Conservation (phyloP, 2,329 filamentous ascomycete genomes). For the Nannizziopsis barbatae region DNA sequence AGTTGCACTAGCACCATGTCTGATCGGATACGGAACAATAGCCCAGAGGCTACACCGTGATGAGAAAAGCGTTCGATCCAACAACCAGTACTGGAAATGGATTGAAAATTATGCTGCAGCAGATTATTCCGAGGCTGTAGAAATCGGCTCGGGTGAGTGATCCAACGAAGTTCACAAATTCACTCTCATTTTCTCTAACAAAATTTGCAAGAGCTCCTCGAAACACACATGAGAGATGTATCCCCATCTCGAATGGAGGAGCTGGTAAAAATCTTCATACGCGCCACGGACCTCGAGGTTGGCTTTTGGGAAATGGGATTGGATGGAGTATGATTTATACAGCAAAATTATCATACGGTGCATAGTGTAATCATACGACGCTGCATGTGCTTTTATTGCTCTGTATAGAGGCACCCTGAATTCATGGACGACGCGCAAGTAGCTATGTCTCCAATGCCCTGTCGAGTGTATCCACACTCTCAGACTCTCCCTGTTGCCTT, state of each 20-base stretch:
- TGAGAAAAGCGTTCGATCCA: constrained; percentile 47
- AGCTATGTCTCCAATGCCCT: too few species aligned
- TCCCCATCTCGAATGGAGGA: constrained; percentile 69
- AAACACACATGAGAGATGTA: constrained; percentile 60
- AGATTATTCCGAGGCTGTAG: constrained; percentile 64
- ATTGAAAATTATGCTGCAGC: constrained; percentile 77
- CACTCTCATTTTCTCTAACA: too few species aligned
- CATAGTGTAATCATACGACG: background rate
- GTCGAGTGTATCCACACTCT: too few species aligned
- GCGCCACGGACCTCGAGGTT: constrained; percentile 70
- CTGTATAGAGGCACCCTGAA: too few species aligned
- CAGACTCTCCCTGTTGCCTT: too few species aligned
- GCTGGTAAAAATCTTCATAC: constrained; percentile 70
- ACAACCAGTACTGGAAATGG: constrained; percentile 78
- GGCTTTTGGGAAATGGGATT: constrained; percentile 64
- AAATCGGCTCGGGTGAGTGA: constrained; percentile 53
- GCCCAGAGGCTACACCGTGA: constrained; percentile 59
- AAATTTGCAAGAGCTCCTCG: constrained; percentile 51
- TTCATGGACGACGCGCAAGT: too few species aligned
- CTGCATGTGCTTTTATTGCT: too few species aligned
- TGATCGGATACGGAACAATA: constrained; percentile 78
- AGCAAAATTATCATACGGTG: background rate
- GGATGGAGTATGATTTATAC: constrained; percentile 15
- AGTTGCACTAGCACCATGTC: constrained; percentile 70
- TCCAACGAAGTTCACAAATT: too few species aligned